Percentiles rank a stretch among this genome's conserved stretches.
These are phyloP conservation scores for Leccinum disarticulatum DNA, from an alignment of 768 basidiomycete genomes.

Conservation along the genomic window DNA sequence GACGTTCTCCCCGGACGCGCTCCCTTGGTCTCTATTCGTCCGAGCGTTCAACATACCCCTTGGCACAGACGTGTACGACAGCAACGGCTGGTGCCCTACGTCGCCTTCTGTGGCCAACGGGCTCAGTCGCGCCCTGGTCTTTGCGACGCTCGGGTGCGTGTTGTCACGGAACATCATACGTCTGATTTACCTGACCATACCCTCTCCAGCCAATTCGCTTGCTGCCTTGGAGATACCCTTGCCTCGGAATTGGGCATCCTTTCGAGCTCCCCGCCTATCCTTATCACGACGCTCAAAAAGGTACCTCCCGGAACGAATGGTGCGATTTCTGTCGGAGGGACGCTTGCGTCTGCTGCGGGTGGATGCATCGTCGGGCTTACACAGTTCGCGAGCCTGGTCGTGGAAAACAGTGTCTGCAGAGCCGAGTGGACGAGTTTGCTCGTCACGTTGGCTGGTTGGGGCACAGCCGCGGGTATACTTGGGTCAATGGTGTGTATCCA, in stretches of 20 bases:
- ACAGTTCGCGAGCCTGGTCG: constrained; percentile 50
- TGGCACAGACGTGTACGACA: constrained; percentile 34
- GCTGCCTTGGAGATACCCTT: constrained; percentile 88
- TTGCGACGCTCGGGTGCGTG: constrained; percentile 64
- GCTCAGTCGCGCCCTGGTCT: constrained; percentile 61
- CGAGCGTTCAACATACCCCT: constrained; percentile 11
- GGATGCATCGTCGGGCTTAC: constrained; percentile 67
- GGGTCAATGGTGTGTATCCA: constrained; percentile 68
- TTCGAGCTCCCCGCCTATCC: constrained; percentile 61
- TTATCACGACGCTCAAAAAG: constrained; percentile 72
- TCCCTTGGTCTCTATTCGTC: constrained; percentile 36
- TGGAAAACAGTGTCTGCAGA: constrained; percentile 85
- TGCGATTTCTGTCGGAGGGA: constrained; percentile 75
- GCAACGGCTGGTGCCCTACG: constrained; percentile 61
- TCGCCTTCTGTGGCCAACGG: constrained; percentile 43
- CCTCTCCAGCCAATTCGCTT: constrained; percentile 71
- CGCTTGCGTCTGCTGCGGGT: constrained; percentile 69
- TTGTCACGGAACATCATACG: not conserved
- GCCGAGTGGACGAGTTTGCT: constrained; percentile 70
- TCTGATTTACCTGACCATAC: not conserved
- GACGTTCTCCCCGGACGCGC: constrained; percentile 46
- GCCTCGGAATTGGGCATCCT: constrained; percentile 93
- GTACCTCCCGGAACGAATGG: constrained; percentile 94
- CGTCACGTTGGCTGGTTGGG: constrained; percentile 52
- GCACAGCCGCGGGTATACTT: constrained; percentile 64